Base-by-base conservation (phyloP, 495 filamentous ascomycete species). In the Talaromyces ruber region DNA sequence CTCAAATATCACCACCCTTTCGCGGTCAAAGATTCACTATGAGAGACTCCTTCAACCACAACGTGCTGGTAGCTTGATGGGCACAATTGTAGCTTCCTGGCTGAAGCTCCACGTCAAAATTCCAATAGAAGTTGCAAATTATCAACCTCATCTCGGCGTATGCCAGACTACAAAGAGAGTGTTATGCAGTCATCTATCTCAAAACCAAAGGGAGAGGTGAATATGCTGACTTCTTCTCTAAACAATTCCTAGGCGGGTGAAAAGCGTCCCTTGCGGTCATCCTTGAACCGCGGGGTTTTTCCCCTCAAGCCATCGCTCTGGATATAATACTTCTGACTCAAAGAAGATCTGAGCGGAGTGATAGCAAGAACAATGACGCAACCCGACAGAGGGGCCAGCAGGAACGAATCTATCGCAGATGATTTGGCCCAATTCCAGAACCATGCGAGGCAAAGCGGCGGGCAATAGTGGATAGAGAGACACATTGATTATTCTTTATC, bases 141-240 rank as follows among this genome's bases (percentile, higher is more conserved):
- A 82, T 75, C 2, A 86, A 68, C 2, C 81, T 72, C 68, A 84
- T 79, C 63, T 86, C 82, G n/a, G 73, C 76, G 63, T 80, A 81
- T 5, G 83, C 84, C 11, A 87, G 71, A 56, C 79, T 81, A 32
- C 6, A 18, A 51, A 32, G 50, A 21, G 6, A 32, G 6, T 12
- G 14, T 32, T 6, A 56, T 25, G 30, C 11, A n/a, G n/a, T 12
- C 62, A 24, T 37, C 34, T 25, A 56, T 14, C 24, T 12, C 1
- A 4, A 52, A 24, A 52, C 5, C 9, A 26, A 52, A 5, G 3
- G 22, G 47, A 52, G 8, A 18, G 4, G 7, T 22, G 47, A 52
- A 18, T 18, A 43, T 6, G 4, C 66, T 56, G 60, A 67, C 63
- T 58, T 65, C 32, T 63, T 70, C 16, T 72, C 70, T 22, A 71